Conservation (phyloP, 1,284 basidiomycete species). For the Ganoderma sp. region DNA sequence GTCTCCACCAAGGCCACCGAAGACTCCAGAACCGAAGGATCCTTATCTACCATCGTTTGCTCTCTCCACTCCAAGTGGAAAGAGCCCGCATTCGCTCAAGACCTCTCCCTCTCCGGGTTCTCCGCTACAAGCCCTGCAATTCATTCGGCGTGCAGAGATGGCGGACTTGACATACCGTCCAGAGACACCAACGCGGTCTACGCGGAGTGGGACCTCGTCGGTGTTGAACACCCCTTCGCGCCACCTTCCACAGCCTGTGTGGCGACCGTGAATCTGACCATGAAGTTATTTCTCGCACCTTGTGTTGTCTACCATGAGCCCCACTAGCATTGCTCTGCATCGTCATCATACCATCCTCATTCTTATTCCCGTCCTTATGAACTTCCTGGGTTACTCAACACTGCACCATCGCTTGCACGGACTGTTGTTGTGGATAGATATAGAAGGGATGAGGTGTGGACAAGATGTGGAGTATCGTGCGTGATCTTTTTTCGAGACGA, state of each 20-base stretch:
- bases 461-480: constrained; percentile 13
- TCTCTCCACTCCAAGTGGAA: constrained; percentile 54
- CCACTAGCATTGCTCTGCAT: constrained; percentile 30
- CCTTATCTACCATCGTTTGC: constrained; percentile 53
- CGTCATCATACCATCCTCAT: constrained; percentile 13
- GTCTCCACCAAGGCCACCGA: constrained; percentile 53
- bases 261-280: constrained; percentile 38
- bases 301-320: constrained; percentile 20
- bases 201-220: constrained; percentile 35
- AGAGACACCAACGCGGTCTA: constrained; percentile 50
- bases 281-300: constrained; percentile 13
- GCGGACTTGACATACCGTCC: constrained; percentile 47
- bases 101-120: constrained; percentile 55
- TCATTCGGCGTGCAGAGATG: constrained; percentile 57
- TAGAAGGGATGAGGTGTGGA: background rate
- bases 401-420: constrained; percentile 16
- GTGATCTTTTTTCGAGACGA: constrained; percentile 19
- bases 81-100: constrained; percentile 52
- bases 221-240: constrained; percentile 35
- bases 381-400: background rate
- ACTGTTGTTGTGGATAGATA: constrained; percentile 27
- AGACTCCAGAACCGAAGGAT: constrained; percentile 70
- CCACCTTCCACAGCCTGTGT: constrained; percentile 33
- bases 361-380: background rate
- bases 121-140: constrained; percentile 61